Conservation (phyloP, 345 rosid species). For the Eucalyptus leucophloia region DNA sequence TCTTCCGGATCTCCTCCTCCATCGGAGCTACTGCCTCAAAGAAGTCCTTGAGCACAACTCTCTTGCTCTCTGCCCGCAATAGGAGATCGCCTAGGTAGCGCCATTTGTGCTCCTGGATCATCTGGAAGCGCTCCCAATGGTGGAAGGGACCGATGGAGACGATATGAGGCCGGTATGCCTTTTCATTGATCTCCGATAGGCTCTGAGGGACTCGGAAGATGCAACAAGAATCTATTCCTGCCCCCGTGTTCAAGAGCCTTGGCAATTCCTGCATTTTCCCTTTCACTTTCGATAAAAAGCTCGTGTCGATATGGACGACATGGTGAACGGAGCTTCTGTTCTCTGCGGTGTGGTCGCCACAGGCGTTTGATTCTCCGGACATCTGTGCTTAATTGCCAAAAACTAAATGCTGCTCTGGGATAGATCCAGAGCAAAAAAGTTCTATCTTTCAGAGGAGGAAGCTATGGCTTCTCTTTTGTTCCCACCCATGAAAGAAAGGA, state of each 20-base stretch:
- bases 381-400: not conserved
- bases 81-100: slow-evolving; percentile 30
- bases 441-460: not conserved
- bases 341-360: not conserved
- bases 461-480: not conserved
- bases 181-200: slow-evolving; percentile 40
- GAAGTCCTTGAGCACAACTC: slow-evolving; percentile 24
- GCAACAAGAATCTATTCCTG: slow-evolving; percentile 26
- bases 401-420: not conserved
- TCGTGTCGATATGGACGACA: not conserved
- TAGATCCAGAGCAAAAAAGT: not conserved
- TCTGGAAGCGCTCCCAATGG: slow-evolving; percentile 24
- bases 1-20: slow-evolving; percentile 35
- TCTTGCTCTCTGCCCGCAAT: not conserved
- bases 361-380: not conserved
- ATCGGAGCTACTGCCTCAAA: slow-evolving; percentile 19
- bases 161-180: slow-evolving; percentile 46
- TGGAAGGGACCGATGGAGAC: slow-evolving; percentile 77
- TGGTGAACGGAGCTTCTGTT: not conserved
- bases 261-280: slow-evolving; percentile 25
- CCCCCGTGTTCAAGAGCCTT: slow-evolving; percentile 10
- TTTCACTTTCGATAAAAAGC: not conserved
- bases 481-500: not conserved
- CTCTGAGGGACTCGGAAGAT: slow-evolving; percentile 30
- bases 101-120: slow-evolving; percentile 86